These are phyloP conservation scores for Amphichorda felina DNA, from an alignment of 2,329 filamentous ascomycete genomes.

Conservation along the genomic window DNA sequence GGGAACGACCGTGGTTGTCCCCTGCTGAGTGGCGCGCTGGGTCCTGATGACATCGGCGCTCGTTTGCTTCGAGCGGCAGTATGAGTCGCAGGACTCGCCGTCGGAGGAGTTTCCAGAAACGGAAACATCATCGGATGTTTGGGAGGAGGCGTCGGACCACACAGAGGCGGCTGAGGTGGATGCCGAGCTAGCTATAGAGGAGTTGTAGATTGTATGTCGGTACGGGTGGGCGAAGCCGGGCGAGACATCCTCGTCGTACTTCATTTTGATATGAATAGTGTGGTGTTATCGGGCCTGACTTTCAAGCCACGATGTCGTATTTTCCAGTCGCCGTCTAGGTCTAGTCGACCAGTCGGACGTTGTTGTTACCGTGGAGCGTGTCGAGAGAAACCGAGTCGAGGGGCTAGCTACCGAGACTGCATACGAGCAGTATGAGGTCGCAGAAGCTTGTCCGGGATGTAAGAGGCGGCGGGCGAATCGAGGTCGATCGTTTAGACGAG, in stretches of 20 bases:
- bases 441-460: constrained; percentile 29
- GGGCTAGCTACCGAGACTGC: constrained; percentile 28
- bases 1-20: constrained; percentile 32
- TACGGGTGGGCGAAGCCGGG: constrained; percentile 34
- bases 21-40: too few species aligned
- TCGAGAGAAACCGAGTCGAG: constrained; percentile 21
- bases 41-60: constrained; percentile 8
- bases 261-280: constrained; percentile 38
- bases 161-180: constrained; percentile 67
- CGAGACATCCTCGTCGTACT: constrained; percentile 38
- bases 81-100: constrained; percentile 7
- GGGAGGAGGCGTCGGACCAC: constrained; percentile 65
- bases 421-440: constrained; percentile 14
- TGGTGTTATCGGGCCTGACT: constrained; percentile 4
- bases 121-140: constrained; percentile 38
- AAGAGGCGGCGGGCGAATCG: constrained; percentile 17
- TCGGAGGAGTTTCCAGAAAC: constrained; percentile 5
- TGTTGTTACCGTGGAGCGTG: constrained; percentile 21
- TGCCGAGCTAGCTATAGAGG: constrained; percentile 61
- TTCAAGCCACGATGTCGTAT: constrained; percentile 8
- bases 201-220: constrained; percentile 51
- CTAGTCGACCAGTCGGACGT: constrained; percentile 36
- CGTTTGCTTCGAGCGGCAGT: constrained; percentile 10
- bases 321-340: constrained; percentile 44
- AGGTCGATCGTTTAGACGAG: constrained; percentile 25